These are phyloP conservation scores for Rhodotorula diobovata DNA, from an alignment of 768 basidiomycete species.

Conservation along the genomic window DNA sequence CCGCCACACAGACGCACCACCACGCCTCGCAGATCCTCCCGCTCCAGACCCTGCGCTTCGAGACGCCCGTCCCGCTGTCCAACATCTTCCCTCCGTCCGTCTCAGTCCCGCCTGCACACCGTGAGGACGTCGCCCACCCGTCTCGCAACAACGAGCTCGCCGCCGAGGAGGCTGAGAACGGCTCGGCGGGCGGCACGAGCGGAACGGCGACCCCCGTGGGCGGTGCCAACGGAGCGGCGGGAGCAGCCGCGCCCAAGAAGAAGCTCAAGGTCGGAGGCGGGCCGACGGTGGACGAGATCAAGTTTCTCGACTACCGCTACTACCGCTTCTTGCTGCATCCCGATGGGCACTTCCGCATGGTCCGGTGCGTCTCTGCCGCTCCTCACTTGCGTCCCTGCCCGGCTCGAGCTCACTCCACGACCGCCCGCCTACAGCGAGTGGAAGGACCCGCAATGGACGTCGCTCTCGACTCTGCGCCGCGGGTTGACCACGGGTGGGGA, in stretches of 20 bases:
- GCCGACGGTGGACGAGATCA: constrained; percentile 53
- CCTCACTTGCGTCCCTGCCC: constrained; percentile 6
- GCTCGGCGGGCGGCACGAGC: constrained; percentile 15
- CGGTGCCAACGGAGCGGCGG: too few relatives aligned
- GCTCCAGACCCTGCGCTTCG: constrained; percentile 54
- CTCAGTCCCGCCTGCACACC: constrained; percentile 40
- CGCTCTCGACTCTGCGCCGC: constrained; percentile 58
- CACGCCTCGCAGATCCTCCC: constrained; percentile 75
- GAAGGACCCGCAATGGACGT: constrained; percentile 73
- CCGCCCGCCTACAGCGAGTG: constrained; percentile 62
- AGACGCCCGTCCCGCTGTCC: constrained; percentile 71
- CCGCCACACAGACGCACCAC: constrained; percentile 63
- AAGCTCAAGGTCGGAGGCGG: constrained; percentile 9
- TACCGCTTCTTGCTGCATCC: constrained; percentile 84
- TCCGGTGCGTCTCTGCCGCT: constrained; percentile 55
- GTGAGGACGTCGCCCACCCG: constrained; percentile 34
- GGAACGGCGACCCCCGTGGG: background rate
- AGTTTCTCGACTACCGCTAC: constrained; percentile 84
- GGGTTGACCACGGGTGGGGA: constrained; percentile 62
- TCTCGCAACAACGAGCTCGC: background rate
- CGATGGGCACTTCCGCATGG: constrained; percentile 73
- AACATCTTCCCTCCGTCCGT: constrained; percentile 64
- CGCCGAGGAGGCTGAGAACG: background rate
- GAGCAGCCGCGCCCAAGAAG: background rate
- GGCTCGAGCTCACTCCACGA: background rate